phyloP scores from a whole-genome alignment of 2,329 filamentous ascomycete genomes.

The Ceratocystiopsis sp. region DNA sequence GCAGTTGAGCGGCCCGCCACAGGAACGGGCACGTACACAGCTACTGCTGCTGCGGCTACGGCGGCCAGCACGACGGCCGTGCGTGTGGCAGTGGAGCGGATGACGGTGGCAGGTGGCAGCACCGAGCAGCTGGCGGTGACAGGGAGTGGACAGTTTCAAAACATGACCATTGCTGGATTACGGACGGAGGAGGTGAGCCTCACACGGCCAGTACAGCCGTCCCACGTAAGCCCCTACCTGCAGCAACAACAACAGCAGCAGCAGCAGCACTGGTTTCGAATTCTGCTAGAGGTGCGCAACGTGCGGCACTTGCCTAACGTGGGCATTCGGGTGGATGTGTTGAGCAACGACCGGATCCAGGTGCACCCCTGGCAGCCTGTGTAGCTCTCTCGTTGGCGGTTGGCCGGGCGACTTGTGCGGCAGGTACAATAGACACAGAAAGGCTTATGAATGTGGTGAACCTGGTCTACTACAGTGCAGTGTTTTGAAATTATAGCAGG shows the following conservation, averaged over 20 bases:
- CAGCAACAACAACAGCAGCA: not conserved
- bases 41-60: conserved; percentile 11
- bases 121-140: conserved; percentile 38
- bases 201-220: not conserved
- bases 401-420: no score
- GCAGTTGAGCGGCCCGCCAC: conserved; percentile 6
- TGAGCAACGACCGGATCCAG: conserved; percentile 30
- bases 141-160: conserved; percentile 57
- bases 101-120: conserved; percentile 27
- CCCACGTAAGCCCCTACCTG: not conserved
- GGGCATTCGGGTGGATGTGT: conserved; percentile 34
- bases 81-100: conserved; percentile 55
- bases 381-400: no score
- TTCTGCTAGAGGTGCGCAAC: conserved; percentile 60
- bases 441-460: no score
- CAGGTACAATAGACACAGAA: no score
- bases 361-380: conserved; percentile 25
- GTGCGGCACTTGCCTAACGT: conserved; percentile 26
- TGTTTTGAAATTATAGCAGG: no score
- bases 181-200: conserved; percentile 7
- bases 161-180: conserved; percentile 33
- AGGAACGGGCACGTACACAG: conserved; percentile 12
- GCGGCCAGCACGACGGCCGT: conserved; percentile 25
- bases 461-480: no score
- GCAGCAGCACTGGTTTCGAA: conserved; percentile 26